Evolutionary conservation across 805 yeast genomes (phyloP).

Genomic region (Lachancea kluyveri): DNA sequence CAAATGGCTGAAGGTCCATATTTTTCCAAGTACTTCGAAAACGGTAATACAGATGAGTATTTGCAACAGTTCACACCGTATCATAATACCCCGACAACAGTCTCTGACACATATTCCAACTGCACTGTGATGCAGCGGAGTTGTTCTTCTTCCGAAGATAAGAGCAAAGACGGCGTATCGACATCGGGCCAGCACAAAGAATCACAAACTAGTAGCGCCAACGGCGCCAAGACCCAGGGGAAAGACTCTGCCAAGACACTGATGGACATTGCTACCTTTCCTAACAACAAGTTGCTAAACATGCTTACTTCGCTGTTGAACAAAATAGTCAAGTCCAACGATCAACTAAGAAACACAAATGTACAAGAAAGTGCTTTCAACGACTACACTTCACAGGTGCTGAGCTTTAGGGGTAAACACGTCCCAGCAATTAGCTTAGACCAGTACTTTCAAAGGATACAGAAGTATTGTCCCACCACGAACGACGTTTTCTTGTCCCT

Average conservation of each 20-base stretch:
- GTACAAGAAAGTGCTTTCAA: conserved; percentile 2
- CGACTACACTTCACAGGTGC: conserved; percentile 32
- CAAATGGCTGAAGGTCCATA: no score
- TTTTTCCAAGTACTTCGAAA: conserved; percentile 6
- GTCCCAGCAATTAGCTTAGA: conserved; percentile 92
- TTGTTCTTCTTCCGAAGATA: neutral
- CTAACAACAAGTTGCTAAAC: conserved; percentile 69
- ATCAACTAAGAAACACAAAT: conserved; percentile 38
- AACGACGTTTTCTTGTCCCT: conserved; percentile 90
- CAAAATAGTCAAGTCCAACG: conserved; percentile 87
- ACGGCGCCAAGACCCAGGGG: conserved; percentile 9
- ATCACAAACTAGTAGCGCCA: neutral
- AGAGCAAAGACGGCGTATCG: neutral
- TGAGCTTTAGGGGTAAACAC: conserved; percentile 93
- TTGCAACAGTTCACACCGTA: conserved; percentile 7
- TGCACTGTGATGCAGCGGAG: neutral
- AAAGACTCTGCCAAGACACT: conserved; percentile 8
- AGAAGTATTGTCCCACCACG: conserved; percentile 97
- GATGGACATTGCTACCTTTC: conserved; percentile 66
- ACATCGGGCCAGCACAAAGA: neutral
- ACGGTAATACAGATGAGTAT: conserved; percentile 2
- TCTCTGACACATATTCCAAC: conserved; percentile 4
- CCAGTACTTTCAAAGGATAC: conserved; percentile 81
- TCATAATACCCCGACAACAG: conserved; percentile 9
- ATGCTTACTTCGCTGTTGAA: conserved; percentile 85